Conservation (phyloP, 2,329 filamentous ascomycete species). For the Arachnomyces sp. region DNA sequence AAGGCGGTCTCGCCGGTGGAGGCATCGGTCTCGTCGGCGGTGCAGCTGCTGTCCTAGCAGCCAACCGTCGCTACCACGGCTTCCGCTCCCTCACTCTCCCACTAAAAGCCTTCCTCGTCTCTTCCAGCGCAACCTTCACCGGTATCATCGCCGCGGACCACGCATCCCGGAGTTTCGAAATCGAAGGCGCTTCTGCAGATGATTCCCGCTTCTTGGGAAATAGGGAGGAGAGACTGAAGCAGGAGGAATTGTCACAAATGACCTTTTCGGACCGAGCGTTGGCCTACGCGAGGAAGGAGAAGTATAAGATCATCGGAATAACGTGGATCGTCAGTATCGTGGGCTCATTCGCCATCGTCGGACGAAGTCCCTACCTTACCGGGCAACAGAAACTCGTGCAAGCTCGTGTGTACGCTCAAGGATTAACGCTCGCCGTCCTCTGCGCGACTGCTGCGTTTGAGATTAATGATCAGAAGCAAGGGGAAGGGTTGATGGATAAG, state of each 20-base stretch:
- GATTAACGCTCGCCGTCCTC: constrained; percentile 75
- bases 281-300: constrained; percentile 69
- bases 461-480: constrained; percentile 67
- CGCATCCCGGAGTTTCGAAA: constrained; percentile 64
- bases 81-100: constrained; percentile 79
- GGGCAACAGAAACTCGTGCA: constrained; percentile 84
- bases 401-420: constrained; percentile 89
- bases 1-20: constrained; percentile 70
- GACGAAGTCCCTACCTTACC: constrained; percentile 66
- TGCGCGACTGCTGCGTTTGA: constrained; percentile 78
- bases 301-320: constrained; percentile 76
- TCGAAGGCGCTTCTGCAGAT: constrained; percentile 63
- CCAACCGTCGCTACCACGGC: constrained; percentile 63
- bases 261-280: constrained; percentile 53
- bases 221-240: constrained; percentile 48
- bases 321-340: constrained; percentile 78
- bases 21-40: constrained; percentile 60
- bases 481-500: constrained; percentile 41
- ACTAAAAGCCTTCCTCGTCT: constrained; percentile 83
- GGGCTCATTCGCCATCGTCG: constrained; percentile 65
- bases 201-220: constrained; percentile 59
- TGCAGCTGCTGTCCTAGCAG: constrained; percentile 58
- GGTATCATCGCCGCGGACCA: constrained; percentile 83
- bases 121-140: constrained; percentile 72
- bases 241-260: constrained; percentile 51